Percentiles rank a stretch among this genome's conserved stretches.
Evolutionary conservation across 225 moss, liverwort and hornwort species (phyloP).

Genomic region (Polytrichum formosum): DNA sequence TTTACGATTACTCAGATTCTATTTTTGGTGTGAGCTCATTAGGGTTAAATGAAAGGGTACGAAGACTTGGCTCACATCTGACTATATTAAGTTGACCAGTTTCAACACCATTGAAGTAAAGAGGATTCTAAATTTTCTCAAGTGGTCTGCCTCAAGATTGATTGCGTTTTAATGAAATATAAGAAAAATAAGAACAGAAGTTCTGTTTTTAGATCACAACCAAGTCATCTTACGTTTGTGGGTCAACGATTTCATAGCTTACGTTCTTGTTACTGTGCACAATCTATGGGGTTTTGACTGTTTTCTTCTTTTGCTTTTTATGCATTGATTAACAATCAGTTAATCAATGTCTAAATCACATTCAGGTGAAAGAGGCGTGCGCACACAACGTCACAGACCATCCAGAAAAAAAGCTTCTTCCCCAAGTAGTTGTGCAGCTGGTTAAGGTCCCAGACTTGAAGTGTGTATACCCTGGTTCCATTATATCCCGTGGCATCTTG

Average conservation of each 20-base stretch:
- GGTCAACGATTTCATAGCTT: background rate
- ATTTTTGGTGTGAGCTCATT: too few relatives aligned
- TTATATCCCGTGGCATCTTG: slow-evolving; percentile 16
- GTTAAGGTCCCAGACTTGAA: background rate
- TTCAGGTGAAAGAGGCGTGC: slow-evolving; percentile 48
- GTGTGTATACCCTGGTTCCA: background rate
- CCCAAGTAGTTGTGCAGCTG: slow-evolving; percentile 25
- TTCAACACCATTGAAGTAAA: background rate
- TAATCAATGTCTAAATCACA: slow-evolving; percentile 59
- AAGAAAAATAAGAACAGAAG: background rate
- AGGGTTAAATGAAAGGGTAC: too few relatives aligned
- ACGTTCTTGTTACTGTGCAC: background rate
- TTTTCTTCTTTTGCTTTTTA: slow-evolving; percentile 20
- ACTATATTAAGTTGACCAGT: too few relatives aligned
- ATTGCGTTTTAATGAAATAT: background rate
- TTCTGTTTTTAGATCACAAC: background rate
- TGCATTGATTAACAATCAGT: slow-evolving; percentile 42
- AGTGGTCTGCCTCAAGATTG: background rate
- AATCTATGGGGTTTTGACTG: slow-evolving; percentile 32
- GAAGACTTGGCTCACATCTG: too few relatives aligned
- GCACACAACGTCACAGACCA: slow-evolving; percentile 30
- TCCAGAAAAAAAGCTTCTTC: slow-evolving; percentile 30
- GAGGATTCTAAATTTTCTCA: background rate
- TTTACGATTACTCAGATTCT: too few relatives aligned
- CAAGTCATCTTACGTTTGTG: background rate